A percentile compares a stretch with the other conserved stretches of the same genome.
phyloP scores from a whole-genome alignment of 179 eudicot species.

The Vitellaria paradoxa region DNA sequence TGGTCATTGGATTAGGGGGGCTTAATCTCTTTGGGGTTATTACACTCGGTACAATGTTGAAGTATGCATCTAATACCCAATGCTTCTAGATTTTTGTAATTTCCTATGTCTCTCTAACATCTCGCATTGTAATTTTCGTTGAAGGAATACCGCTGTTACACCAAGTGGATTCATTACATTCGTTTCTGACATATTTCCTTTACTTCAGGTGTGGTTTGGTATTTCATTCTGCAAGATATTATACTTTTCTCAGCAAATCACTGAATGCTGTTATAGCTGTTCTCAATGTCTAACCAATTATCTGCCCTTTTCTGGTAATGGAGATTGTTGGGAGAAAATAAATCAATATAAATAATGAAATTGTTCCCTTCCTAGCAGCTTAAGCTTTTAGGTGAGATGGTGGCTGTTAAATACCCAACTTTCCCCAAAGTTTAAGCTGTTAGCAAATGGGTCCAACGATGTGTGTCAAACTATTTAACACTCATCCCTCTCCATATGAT shows the following conservation, averaged over 20 bases:
- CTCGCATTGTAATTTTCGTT: slow-evolving; percentile 19
- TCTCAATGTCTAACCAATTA: not conserved
- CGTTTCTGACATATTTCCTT: slow-evolving; percentile 69
- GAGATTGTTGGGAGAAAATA: no score
- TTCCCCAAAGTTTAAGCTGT: no score
- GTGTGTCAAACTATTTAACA: no score
- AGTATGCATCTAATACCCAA: slow-evolving; percentile 40
- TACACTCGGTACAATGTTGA: slow-evolving; percentile 72
- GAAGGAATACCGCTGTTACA: slow-evolving; percentile 50
- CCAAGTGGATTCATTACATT: slow-evolving; percentile 78
- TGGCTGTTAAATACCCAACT: no score
- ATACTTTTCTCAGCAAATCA: not conserved
- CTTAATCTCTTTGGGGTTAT: slow-evolving; percentile 88
- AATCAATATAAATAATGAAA: no score
- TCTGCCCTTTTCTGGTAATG: not conserved
- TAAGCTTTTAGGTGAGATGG: no score
- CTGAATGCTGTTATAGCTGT: not conserved
- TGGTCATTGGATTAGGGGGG: slow-evolving; percentile 88
- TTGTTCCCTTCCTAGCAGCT: no score
- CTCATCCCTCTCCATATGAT: no score
- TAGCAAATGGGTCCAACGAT: no score
- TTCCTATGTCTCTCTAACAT: slow-evolving; percentile 24
- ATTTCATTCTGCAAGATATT: not conserved
- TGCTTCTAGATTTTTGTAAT: not conserved
- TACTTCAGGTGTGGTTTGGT: slow-evolving; percentile 70